phyloP scores from a whole-genome alignment of 2,329 filamentous ascomycete species.

The Fusarium cyanostomum region DNA sequence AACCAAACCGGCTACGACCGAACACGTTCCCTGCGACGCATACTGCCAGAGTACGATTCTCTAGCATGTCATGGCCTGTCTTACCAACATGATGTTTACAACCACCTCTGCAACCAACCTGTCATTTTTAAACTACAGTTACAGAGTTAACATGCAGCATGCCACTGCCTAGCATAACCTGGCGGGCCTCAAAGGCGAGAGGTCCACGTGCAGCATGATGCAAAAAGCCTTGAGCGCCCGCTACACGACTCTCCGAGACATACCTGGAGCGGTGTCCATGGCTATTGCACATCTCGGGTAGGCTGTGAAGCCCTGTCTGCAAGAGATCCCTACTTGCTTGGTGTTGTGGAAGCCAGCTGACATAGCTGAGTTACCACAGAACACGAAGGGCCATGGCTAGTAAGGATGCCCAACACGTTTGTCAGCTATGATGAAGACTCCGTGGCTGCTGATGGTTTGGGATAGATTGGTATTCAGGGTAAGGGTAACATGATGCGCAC shows the following conservation, averaged over 20 bases:
- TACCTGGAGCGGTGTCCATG: not conserved
- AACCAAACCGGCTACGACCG: not conserved
- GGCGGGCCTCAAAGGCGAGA: not conserved
- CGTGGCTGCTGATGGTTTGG: not conserved
- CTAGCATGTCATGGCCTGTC: not conserved
- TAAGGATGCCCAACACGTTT: not conserved
- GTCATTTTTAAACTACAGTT: not conserved
- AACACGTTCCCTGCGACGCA: not conserved
- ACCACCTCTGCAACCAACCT: not conserved
- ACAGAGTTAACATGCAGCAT: not conserved
- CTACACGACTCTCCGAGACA: conserved; percentile 20
- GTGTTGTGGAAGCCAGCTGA: conserved; percentile 10
- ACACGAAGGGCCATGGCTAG: not conserved
- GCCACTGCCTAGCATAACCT: not conserved
- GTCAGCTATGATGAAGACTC: not conserved
- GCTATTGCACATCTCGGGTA: conserved; percentile 21
- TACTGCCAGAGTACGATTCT: not conserved
- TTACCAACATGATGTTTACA: not conserved
- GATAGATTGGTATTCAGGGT: not conserved
- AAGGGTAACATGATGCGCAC: not conserved
- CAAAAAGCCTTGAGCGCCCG: conserved; percentile 13
- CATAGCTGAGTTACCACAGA: not conserved
- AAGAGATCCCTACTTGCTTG: not conserved
- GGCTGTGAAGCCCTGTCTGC: conserved; percentile 12
- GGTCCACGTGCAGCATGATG: conserved; percentile 3